Evolutionary conservation across 352 stramenopile species (phyloP), one percentile per base, ranked within the genome.

Genomic region (Thraustotheca clavata): DNA sequence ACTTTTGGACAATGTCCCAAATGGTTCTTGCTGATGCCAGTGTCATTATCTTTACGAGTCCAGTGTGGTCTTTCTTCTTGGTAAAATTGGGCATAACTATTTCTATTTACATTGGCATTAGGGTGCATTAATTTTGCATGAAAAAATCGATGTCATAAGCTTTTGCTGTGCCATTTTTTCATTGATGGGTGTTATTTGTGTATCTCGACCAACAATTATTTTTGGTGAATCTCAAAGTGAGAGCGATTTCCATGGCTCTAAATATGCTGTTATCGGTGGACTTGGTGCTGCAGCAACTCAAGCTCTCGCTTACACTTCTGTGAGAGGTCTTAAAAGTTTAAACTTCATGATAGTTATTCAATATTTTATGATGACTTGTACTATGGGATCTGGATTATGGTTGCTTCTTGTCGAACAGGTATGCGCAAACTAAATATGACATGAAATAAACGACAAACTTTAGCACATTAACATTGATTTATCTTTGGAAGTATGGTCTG

Each of bases 331-430:
- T 9, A 79, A 79, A 46, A 57, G 68, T 1, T 71, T 90, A 36
- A 59, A 83, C 40, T 72, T 83, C n/a, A 73, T 76, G 48, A 78
- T 89, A 27, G 76, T 92, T 27, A 69, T 89, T 24, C 76, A 92
- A 71, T 90, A 92, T 69, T 90, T 90, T 31, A 80, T 92, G 77
- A 67, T 89, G 0, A 83, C 81, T 32, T 87, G 74, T 49, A 67
- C 75, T 24, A 27, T 75, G 16, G 52, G 67, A 24, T 85, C 83
- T 59, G 46, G 76, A 18, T 11, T 79, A 1, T 87, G 81, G 68
- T 77, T 91, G 43, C 55, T 67, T 0, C 9, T 88, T 20, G 69
- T 88, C n/a, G 52, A 81, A 33, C 59, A 71, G 29, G 70, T 75
- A 69, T 39, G 70, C 26, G 43, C 38, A 43, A 20, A 31, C 38